Conservation (phyloP, 1,284 basidiomycete species). For the Amylostereum areolatum region DNA sequence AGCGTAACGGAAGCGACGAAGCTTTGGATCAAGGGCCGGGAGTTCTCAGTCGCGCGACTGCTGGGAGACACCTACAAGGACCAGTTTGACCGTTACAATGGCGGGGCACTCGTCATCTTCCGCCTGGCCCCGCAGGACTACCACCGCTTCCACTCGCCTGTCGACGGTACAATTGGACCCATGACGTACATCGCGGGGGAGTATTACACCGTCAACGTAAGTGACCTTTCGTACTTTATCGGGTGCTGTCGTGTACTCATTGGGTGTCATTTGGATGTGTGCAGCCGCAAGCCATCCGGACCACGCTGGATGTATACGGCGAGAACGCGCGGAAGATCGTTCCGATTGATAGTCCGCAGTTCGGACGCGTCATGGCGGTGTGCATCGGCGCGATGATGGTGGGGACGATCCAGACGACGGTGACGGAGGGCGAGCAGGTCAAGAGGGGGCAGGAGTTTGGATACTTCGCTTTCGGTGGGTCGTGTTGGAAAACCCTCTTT, state of each 20-base stretch:
- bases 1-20: slow-evolving; percentile 79
- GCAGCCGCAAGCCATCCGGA: slow-evolving; percentile 78
- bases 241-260: slow-evolving; percentile 9
- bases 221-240: slow-evolving; percentile 22
- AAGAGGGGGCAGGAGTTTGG: slow-evolving; percentile 87
- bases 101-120: slow-evolving; percentile 83
- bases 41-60: slow-evolving; percentile 78
- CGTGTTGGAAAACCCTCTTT: slow-evolving; percentile 1
- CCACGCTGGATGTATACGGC: slow-evolving; percentile 87
- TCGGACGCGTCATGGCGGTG: slow-evolving; percentile 86
- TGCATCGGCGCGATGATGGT: slow-evolving; percentile 96
- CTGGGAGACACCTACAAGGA: slow-evolving; percentile 76
- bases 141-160: slow-evolving; percentile 93
- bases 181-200: slow-evolving; percentile 82
- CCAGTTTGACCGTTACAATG: slow-evolving; percentile 63
- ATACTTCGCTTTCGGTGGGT: slow-evolving; percentile 88
- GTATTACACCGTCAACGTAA: slow-evolving; percentile 89
- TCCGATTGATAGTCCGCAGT: slow-evolving; percentile 80
- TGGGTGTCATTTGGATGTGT: slow-evolving; percentile 1
- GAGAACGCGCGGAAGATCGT: slow-evolving; percentile 91
- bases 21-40: slow-evolving; percentile 96
- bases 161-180: slow-evolving; percentile 76
- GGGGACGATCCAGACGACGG: slow-evolving; percentile 81
- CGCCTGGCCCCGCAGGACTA: slow-evolving; percentile 95
- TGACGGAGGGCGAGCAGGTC: slow-evolving; percentile 77